These are phyloP conservation scores for Vaccinium darrowii DNA, from an alignment of 148 eudicot species.

Conservation along the genomic window DNA sequence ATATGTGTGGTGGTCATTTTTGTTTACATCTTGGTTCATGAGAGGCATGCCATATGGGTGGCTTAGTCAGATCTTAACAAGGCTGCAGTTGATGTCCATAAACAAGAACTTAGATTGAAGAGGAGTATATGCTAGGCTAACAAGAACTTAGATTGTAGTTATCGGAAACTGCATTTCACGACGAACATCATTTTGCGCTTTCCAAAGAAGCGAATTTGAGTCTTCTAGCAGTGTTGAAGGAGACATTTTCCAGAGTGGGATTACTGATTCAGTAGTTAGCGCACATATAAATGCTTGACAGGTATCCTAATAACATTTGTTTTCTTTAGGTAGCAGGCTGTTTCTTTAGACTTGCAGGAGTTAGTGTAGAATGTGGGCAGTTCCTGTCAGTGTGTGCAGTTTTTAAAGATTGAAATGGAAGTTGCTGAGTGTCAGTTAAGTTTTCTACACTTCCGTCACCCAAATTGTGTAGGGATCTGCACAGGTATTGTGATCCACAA, in stretches of 20 bases:
- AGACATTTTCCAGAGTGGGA: background rate
- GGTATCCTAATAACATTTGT: background rate
- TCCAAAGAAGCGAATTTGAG: background rate
- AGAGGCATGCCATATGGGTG: background rate
- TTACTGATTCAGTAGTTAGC: background rate
- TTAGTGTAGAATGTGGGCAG: background rate
- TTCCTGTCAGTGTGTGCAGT: background rate
- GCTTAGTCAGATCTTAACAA: background rate
- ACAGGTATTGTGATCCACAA: background rate
- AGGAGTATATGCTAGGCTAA: background rate
- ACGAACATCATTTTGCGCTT: background rate
- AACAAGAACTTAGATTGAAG: background rate
- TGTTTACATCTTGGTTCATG: background rate
- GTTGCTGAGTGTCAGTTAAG: background rate
- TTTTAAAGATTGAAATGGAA: background rate
- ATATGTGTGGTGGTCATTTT: background rate
- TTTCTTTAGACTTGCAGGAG: background rate
- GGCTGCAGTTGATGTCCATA: background rate
- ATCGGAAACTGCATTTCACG: background rate
- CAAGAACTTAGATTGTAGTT: background rate
- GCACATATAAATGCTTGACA: background rate
- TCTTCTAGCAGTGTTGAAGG: background rate
- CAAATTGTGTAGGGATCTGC: background rate
- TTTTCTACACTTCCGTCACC: background rate
- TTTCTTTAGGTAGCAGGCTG: background rate